A percentile compares a stretch with the other conserved stretches of the same genome.
These are phyloP conservation scores for Lasiosphaeria miniovina DNA, from an alignment of 495 filamentous ascomycete genomes.

Conservation along the genomic window DNA sequence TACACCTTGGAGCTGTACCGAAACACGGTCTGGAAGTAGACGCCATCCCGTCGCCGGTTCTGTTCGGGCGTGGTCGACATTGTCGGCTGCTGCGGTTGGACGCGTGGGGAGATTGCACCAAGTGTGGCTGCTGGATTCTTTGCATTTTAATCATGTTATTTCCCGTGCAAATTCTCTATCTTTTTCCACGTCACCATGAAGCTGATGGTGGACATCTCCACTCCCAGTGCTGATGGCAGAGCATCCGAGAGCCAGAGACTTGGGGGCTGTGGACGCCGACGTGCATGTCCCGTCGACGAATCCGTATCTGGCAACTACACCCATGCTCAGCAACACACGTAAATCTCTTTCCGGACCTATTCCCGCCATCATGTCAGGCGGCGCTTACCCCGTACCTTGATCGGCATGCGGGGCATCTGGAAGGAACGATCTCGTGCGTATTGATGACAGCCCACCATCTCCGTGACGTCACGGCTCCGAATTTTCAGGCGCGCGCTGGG, in stretches of 20 bases:
- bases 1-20: slow-evolving; percentile 25
- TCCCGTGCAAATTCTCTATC: neutral
- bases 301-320: no score
- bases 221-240: neutral
- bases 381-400: no score
- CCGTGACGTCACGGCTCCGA: no score
- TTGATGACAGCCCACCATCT: no score
- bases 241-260: neutral
- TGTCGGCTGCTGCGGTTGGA: neutral
- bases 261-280: no score
- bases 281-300: no score
- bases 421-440: no score
- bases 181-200: neutral
- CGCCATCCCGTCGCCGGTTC: slow-evolving; percentile 5
- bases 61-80: neutral
- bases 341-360: no score
- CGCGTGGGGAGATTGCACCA: neutral
- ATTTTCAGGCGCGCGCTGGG: no score
- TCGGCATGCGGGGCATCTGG: no score
- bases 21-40: slow-evolving; percentile 13
- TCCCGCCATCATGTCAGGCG: no score
- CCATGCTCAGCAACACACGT: no score
- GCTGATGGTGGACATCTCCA: neutral
- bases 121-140: neutral
- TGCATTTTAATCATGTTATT: neutral